phyloP scores from a whole-genome alignment of 768 basidiomycete genomes.

The Ramaria sp. region DNA sequence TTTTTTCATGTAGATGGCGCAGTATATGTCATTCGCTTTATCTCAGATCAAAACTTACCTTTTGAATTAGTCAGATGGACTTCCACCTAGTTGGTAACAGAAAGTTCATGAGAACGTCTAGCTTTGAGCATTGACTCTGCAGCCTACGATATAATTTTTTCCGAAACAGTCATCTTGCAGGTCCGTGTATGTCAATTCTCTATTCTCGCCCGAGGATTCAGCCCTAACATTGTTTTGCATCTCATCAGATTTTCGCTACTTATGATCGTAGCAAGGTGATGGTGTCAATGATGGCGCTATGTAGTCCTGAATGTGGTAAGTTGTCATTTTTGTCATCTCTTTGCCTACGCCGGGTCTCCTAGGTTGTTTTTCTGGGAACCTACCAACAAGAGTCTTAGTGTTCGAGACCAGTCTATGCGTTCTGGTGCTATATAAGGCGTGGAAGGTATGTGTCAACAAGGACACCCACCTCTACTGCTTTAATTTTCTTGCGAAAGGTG shows the following conservation, averaged over 20 bases:
- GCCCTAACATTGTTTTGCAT: not conserved
- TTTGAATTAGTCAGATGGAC: too few species aligned
- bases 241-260: not conserved
- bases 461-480: not conserved
- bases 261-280: not conserved
- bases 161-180: not conserved
- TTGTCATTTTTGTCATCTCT: too few species aligned
- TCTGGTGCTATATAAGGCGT: constrained; percentile 39
- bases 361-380: not conserved
- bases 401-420: constrained; percentile 43
- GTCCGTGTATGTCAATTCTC: not conserved
- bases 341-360: too few species aligned
- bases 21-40: too few species aligned
- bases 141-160: too few species aligned
- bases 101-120: too few species aligned
- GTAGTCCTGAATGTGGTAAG: not conserved
- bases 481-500: not conserved
- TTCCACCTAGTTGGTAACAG: too few species aligned
- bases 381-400: constrained; percentile 26
- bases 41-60: too few species aligned
- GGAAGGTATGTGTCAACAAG: constrained; percentile 25
- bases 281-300: not conserved
- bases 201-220: not conserved
- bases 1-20: too few species aligned
- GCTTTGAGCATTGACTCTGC: too few species aligned